Percentiles rank a stretch among this genome's conserved stretches.
These are phyloP conservation scores for Sparassis latifolia DNA, from an alignment of 1,284 basidiomycete genomes.

Conservation along the genomic window DNA sequence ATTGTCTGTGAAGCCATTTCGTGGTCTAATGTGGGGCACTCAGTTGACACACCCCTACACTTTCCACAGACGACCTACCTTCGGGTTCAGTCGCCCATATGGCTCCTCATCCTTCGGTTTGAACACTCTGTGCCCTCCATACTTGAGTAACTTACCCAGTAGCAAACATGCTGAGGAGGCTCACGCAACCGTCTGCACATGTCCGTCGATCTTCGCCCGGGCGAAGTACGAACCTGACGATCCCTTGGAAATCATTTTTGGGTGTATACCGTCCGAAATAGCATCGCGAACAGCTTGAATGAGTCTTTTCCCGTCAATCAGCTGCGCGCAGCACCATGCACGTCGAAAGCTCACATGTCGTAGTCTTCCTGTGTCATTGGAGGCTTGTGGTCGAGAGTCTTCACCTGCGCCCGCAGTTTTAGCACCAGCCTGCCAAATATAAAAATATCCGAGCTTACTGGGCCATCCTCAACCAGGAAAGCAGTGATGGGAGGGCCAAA, in stretches of 20 bases:
- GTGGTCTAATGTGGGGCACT: constrained; percentile 48
- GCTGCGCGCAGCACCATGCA: neutral
- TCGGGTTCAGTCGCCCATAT: constrained; percentile 78
- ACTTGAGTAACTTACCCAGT: neutral
- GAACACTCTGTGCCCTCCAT: constrained; percentile 54
- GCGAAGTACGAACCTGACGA: constrained; percentile 87
- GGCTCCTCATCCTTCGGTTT: constrained; percentile 91
- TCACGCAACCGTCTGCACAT: constrained; percentile 73
- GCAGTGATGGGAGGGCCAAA: constrained; percentile 56
- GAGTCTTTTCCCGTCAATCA: constrained; percentile 36
- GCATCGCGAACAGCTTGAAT: constrained; percentile 62
- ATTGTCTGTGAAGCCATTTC: constrained; percentile 87
- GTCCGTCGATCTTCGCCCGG: constrained; percentile 63
- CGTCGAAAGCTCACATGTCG: constrained; percentile 44
- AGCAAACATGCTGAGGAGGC: constrained; percentile 21
- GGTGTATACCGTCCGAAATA: constrained; percentile 73
- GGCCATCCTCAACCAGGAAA: constrained; percentile 22
- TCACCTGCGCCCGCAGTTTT: constrained; percentile 34
- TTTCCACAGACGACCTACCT: constrained; percentile 33
- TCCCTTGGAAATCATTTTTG: constrained; percentile 84
- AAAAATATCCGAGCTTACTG: constrained; percentile 28
- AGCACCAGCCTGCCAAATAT: too few species aligned
- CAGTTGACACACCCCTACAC: neutral
- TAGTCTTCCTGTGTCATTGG: constrained; percentile 71
- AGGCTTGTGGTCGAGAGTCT: constrained; percentile 72